These are phyloP conservation scores for Coemansia sp. DNA, from an alignment of 192 early-diverging fungal species.

Conservation along the genomic window DNA sequence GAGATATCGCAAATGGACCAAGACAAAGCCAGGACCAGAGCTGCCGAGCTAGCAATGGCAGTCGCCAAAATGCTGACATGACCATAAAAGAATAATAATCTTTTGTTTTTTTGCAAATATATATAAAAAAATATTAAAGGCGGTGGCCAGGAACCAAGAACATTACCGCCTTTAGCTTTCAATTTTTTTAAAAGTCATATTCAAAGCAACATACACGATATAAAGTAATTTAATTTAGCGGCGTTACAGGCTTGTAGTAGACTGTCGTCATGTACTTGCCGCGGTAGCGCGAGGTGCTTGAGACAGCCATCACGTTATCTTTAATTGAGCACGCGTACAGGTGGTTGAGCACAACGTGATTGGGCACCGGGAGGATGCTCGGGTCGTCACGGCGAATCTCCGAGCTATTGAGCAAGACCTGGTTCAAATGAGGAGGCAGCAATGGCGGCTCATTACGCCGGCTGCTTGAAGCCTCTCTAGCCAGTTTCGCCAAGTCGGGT, in stretches of 20 bases:
- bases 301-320: slow-evolving; percentile 95
- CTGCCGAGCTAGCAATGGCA: too few species aligned
- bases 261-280: slow-evolving; percentile 75
- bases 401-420: slow-evolving; percentile 84
- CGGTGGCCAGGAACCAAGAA: too few species aligned
- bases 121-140: too few species aligned
- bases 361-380: slow-evolving; percentile 83
- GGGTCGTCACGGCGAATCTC: slow-evolving; percentile 75
- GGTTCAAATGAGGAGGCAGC: slow-evolving; percentile 91
- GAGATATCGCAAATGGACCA: too few species aligned
- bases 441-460: slow-evolving; percentile 72
- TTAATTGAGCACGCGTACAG: slow-evolving; percentile 95
- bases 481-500: slow-evolving; percentile 56
- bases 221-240: slow-evolving; percentile 4
- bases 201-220: not conserved
- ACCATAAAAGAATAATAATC: too few species aligned
- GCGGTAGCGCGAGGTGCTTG: slow-evolving; percentile 86
- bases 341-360: slow-evolving; percentile 93
- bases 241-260: slow-evolving; percentile 57
- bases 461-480: slow-evolving; percentile 34
- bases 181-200: too few species aligned
- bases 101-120: too few species aligned
- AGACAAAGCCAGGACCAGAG: too few species aligned
- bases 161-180: too few species aligned
- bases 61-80: too few species aligned